Conservation (phyloP, 2,329 filamentous ascomycete genomes). For the Colletotrichum spinosum region DNA sequence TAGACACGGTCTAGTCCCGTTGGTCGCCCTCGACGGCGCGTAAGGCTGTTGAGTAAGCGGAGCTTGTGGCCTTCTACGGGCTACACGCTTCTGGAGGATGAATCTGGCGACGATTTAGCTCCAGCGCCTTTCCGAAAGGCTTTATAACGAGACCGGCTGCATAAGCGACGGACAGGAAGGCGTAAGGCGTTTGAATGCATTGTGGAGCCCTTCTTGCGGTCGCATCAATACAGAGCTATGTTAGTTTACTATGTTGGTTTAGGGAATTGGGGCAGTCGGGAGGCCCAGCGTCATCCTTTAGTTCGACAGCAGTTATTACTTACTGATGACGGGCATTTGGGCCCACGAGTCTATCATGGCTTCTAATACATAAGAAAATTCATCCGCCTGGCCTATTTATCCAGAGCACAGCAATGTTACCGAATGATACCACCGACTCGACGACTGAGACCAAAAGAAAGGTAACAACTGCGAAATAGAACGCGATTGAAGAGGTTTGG, state of each 20-base stretch:
- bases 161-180: slow-evolving; percentile 29
- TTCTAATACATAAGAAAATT: slow-evolving; percentile 22
- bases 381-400: no score
- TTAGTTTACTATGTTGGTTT: slow-evolving; percentile 17
- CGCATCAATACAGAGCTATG: slow-evolving; percentile 17
- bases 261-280: slow-evolving; percentile 5
- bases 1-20: slow-evolving; percentile 20
- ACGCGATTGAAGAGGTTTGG: no score
- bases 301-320: slow-evolving; percentile 5
- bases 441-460: no score
- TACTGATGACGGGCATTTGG: slow-evolving; percentile 7
- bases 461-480: no score
- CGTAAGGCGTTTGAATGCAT: slow-evolving; percentile 35
- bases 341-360: slow-evolving; percentile 6
- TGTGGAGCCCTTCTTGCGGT: slow-evolving; percentile 16
- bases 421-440: no score
- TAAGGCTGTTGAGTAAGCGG: no score
- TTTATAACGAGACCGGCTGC: slow-evolving; percentile 15
- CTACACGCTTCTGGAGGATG: no score
- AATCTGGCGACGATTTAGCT: neutral
- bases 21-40: no score
- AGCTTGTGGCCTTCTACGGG: no score
- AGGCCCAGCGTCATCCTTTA: slow-evolving; percentile 19
- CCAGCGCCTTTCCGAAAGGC: slow-evolving; percentile 1
- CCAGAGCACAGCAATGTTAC: neutral